Conservation (phyloP, 2,329 filamentous ascomycete genomes). For the Myotisia sp. region DNA sequence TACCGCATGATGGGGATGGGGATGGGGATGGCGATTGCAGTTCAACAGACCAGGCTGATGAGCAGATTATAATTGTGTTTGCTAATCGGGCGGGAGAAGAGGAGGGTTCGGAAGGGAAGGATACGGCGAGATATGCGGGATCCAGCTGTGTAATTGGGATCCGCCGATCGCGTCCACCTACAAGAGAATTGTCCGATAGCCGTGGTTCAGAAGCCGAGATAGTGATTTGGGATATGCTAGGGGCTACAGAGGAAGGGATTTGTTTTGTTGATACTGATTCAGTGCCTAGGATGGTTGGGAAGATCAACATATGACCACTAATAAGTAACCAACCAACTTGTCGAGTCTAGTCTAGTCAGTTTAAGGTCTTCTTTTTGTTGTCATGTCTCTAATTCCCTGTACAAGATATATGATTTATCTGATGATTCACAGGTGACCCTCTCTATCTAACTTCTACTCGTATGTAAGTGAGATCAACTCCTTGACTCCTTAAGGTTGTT, state of each 20-base stretch:
- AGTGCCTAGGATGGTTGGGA: slow-evolving; percentile 24
- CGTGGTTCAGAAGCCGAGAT: slow-evolving; percentile 19
- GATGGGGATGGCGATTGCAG: slow-evolving; percentile 15
- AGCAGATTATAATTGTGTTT: slow-evolving; percentile 32
- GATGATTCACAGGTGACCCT: too few relatives aligned
- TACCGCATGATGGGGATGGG: slow-evolving; percentile 18
- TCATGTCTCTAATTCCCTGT: too few relatives aligned
- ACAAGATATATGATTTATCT: too few relatives aligned
- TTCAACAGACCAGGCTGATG: slow-evolving; percentile 10
- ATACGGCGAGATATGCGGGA: slow-evolving; percentile 33
- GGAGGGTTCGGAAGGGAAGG: slow-evolving; percentile 22
- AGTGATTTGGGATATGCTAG: slow-evolving; percentile 34
- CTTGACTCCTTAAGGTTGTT: too few relatives aligned
- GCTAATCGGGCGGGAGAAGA: slow-evolving; percentile 35
- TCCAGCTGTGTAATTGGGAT: slow-evolving; percentile 33
- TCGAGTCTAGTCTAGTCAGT: too few relatives aligned
- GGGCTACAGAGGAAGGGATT: slow-evolving; percentile 31
- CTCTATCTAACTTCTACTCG: too few relatives aligned
- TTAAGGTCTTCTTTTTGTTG: too few relatives aligned
- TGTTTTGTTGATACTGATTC: slow-evolving; percentile 33
- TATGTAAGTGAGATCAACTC: too few relatives aligned
- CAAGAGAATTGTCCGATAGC: slow-evolving; percentile 11
- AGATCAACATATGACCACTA: slow-evolving; percentile 2
- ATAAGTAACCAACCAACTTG: too few relatives aligned
- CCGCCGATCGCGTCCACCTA: slow-evolving; percentile 9